Percentiles rank a stretch among this genome's conserved stretches.
These are phyloP conservation scores for Daedaleopsis sinensis DNA, from an alignment of 768 basidiomycete species.

Conservation along the genomic window DNA sequence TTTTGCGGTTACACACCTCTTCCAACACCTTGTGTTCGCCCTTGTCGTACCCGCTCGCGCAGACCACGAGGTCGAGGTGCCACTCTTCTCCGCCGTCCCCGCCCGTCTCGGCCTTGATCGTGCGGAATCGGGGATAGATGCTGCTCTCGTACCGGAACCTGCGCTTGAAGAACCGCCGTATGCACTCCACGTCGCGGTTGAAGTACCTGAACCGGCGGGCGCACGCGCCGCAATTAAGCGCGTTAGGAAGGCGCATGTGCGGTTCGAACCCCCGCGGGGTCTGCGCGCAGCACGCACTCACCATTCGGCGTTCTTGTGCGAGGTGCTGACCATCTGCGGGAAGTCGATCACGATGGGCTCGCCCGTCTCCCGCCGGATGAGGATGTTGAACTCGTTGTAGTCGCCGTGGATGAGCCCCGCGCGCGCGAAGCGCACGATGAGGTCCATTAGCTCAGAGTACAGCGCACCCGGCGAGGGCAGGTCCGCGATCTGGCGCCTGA, in stretches of 20 bases:
- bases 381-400: constrained; percentile 99
- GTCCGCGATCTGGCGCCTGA: constrained; percentile 84
- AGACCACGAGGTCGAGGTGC: constrained; percentile 86
- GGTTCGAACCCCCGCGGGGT: constrained; percentile 2
- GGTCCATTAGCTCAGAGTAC: constrained; percentile 91
- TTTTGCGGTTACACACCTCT: constrained; percentile 55
- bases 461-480: constrained; percentile 86
- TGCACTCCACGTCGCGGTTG: constrained; percentile 97
- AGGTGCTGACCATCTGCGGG: constrained; percentile 98
- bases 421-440: constrained; percentile 92
- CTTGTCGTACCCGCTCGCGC: constrained; percentile 90
- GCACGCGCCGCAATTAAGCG: background rate
- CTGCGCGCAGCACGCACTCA: constrained; percentile 49
- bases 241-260: constrained; percentile 5
- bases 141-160: constrained; percentile 92
- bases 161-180: constrained; percentile 88
- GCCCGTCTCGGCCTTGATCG: constrained; percentile 47
- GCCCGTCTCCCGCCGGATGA: constrained; percentile 75
- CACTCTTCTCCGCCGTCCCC: constrained; percentile 51
- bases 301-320: constrained; percentile 97
- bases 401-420: constrained; percentile 98
- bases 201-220: constrained; percentile 74
- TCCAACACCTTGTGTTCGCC: constrained; percentile 83
- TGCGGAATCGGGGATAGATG: constrained; percentile 85
- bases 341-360: constrained; percentile 96